Evolutionary conservation across 371 early-diverging fungal genomes (phyloP), one percentile per base, ranked within the genome.

Genomic region (Saksenaea vasiformis): DNA sequence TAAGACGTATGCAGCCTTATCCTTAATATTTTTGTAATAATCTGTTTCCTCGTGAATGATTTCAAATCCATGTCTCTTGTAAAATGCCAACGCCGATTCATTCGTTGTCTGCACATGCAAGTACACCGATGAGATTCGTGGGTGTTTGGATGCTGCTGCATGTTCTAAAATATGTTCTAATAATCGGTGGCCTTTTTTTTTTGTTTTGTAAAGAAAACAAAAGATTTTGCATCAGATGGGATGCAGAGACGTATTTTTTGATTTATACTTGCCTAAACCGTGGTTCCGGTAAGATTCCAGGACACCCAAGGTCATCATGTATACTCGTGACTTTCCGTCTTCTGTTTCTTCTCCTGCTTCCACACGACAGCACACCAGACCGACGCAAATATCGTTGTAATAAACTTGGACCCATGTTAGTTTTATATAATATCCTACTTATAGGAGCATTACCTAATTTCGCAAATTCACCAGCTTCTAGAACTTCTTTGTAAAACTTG

Each of bases 271-370:
- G 91, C 95, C 97, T 47, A 97, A 77, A 8, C 93, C 93, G 37
- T 90, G 82, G 9, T 89, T 74, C 39, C 98, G 84, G 72, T 92
- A 96, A 8, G 93, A 89, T 10, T 92, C 88, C 53, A 96, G 79
- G 35, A 98, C 96, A 36, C 98, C 96, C 53, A 98, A 78, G 0
- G 98, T 98, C 92, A 96, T 96, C 66, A 98, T 92, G 69, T 97
- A 98, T 22, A 95, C 75, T 44, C 81, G 74, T 34, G 64, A 51
- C 53, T 69, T 59, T 28, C 66, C 66, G 28, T 78, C 70, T 8
- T 69, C 79, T 28, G 68, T 62, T 76, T 94, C 89, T 67, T 78
- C 70, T 8, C 68, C 79, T 28, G 68, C 61, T 76, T 94, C 89
- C 68, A 77, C 80, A 64, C 93, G 87, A 77, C 95, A 95, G 61